Conservation (phyloP, 352 stramenopile species). For the Phytophthora melonis region DNA sequence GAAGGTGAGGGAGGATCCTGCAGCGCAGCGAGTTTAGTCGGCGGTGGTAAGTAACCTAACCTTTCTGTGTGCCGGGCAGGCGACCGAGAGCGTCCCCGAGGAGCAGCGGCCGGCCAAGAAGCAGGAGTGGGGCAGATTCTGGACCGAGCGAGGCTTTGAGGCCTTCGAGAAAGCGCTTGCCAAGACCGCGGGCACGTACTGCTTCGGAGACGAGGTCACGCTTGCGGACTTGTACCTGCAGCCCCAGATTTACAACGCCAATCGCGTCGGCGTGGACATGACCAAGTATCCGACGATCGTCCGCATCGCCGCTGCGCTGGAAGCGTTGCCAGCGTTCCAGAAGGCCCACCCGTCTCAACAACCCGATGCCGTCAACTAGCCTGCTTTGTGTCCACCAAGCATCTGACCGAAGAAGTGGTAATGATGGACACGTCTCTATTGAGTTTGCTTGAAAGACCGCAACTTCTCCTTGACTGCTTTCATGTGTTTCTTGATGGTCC, state of each 20-base stretch:
- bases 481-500: constrained; percentile 57
- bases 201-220: constrained; percentile 82
- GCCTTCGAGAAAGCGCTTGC: constrained; percentile 79
- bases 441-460: constrained; percentile 33
- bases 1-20: constrained; percentile 42
- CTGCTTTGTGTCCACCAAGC: too few species aligned
- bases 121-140: constrained; percentile 63
- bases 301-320: constrained; percentile 74
- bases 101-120: constrained; percentile 61
- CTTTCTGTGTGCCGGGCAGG: constrained; percentile 13
- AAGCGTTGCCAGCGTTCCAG: constrained; percentile 84
- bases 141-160: constrained; percentile 86
- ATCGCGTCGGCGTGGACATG: constrained; percentile 91
- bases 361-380: constrained; percentile 61
- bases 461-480: constrained; percentile 57
- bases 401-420: constrained; percentile 1
- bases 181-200: constrained; percentile 69
- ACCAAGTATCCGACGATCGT: constrained; percentile 88
- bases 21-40: not conserved
- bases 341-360: constrained; percentile 82
- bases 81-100: constrained; percentile 52
- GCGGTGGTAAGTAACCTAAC: not conserved
- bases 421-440: constrained; percentile 31
- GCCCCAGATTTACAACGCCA: constrained; percentile 94
- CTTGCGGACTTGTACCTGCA: constrained; percentile 92